phyloP scores from a whole-genome alignment of 1,284 basidiomycete species.

The Trametes hirsuta region DNA sequence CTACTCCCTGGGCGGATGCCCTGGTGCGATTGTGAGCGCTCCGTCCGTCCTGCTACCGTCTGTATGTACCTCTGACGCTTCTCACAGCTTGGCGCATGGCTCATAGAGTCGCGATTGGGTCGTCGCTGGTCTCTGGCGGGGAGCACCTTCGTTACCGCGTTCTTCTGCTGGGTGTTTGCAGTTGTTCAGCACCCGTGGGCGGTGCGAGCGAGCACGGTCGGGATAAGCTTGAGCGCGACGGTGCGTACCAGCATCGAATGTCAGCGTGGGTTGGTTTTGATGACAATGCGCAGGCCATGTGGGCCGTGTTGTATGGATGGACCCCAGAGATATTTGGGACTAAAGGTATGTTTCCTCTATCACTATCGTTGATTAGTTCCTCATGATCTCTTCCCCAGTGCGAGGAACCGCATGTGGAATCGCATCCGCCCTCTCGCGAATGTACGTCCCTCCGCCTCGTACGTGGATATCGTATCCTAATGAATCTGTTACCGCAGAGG shows the following conservation, averaged over 20 bases:
- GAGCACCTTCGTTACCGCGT: conserved; percentile 81
- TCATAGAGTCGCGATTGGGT: conserved; percentile 83
- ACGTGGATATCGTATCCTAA: not conserved
- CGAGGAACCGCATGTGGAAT: conserved; percentile 92
- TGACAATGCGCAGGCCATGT: conserved; percentile 68
- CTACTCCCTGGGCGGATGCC: conserved; percentile 84
- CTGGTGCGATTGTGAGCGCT: conserved; percentile 76
- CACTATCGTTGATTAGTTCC: not conserved
- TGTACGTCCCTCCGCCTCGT: conserved; percentile 54
- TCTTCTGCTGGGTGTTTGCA: conserved; percentile 79
- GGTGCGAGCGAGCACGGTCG: conserved; percentile 77
- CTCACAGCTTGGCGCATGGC: conserved; percentile 81
- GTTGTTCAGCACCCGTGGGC: conserved; percentile 62
- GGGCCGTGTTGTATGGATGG: conserved; percentile 90
- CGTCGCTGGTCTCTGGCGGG: conserved; percentile 79
- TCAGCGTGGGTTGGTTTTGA: not conserved
- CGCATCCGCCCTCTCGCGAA: conserved; percentile 85
- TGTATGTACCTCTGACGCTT: not conserved
- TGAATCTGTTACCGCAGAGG: conserved; percentile 53
- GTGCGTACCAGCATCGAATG: conserved; percentile 42
- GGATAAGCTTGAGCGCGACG: conserved; percentile 82
- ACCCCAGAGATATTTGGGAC: conserved; percentile 91
- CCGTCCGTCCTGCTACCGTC: too few species aligned
- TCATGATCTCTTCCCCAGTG: conserved; percentile 43
- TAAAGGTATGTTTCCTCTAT: conserved; percentile 47